Base-by-base conservation (phyloP, 352 stramenopile genomes). In the Pythium oligandrum region DNA sequence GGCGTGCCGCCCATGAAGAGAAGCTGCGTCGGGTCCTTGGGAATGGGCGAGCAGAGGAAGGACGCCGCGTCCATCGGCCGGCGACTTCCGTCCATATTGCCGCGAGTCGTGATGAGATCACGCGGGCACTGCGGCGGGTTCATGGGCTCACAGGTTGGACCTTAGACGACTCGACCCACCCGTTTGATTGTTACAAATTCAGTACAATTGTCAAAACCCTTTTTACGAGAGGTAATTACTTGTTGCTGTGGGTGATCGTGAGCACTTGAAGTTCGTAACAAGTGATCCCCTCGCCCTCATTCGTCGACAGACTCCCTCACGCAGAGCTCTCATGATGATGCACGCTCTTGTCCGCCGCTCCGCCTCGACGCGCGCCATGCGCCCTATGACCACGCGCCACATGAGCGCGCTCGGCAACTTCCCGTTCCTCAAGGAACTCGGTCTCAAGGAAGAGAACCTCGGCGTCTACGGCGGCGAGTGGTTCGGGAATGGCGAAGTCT, bases 391-490 rank as follows among this genome's bases (percentile, higher is more conserved):
- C 17, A 26, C 17, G 17, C 70, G 69, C 59, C 57, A 67, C 38
- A 66, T 77, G 61, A 83, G 70, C 56, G 74, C 68, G 17, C 45
- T 73, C 57, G 44, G 61, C 42, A 69, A 79, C 63, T 91, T 83
- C 54, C 82, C 85, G 33, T 93, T 93, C 60, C 73, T 95, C 47
- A 67, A 72, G 37, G 81, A 94, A 48, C 68, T 96, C 35, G 86
- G 84, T 4, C 73, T 96, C 31, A 65, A 78, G 57, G 79, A 90
- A 51, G 79, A 92, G 48, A 96, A 96, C 68, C 65, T 73, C 53
- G 86, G 86, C 44, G 84, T 95, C 39, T 96, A 90, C 70, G 75
- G 86, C 57, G 86, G 86, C 55, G 59, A 88, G 62, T 97, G 88
- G 88, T 88, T 93, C 45, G 88, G 77, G 55, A 93, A 74, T 51